phyloP scores from a whole-genome alignment of 1,284 basidiomycete genomes.

The Melanopsichium pennsylvanicum region DNA sequence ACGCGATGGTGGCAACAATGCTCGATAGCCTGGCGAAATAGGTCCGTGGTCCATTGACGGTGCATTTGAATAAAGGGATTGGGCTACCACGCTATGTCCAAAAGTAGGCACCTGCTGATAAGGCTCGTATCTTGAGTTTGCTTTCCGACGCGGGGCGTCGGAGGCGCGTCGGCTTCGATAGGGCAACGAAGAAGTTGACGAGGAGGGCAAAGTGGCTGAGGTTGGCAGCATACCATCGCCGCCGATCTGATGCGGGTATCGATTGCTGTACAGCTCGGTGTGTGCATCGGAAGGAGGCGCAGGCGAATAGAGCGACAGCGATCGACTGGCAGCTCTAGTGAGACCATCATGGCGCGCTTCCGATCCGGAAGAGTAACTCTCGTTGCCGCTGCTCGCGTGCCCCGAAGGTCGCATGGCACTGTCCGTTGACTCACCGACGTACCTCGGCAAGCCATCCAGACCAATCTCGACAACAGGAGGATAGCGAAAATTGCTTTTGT shows the following conservation, averaged over 20 bases:
- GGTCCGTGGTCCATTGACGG: constrained; percentile 4
- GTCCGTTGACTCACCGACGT: constrained; percentile 65
- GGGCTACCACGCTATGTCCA: constrained; percentile 11
- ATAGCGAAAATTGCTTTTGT: constrained; percentile 87
- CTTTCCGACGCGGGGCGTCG: constrained; percentile 25
- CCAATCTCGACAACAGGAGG: constrained; percentile 86
- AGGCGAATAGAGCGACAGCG: constrained; percentile 29
- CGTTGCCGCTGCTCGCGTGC: constrained; percentile 38
- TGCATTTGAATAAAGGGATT: constrained; percentile 16
- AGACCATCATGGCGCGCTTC: constrained; percentile 28
- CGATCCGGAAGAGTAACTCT: constrained; percentile 35
- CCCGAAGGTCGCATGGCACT: constrained; percentile 21
- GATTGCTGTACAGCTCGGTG: constrained; percentile 19
- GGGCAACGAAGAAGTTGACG: constrained; percentile 1
- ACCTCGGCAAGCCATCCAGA: constrained; percentile 80
- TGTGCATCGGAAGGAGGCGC: constrained; percentile 8
- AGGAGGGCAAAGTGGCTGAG: constrained; percentile 15
- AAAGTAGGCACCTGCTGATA: constrained; percentile 8
- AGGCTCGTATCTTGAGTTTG: constrained; percentile 39
- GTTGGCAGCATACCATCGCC: constrained; percentile 29
- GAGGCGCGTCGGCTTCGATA: constrained; percentile 24
- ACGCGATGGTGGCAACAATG: constrained; percentile 2
- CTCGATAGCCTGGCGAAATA: constrained; percentile 20
- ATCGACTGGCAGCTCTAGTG: constrained; percentile 15
- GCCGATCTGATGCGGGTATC: constrained; percentile 42